These are phyloP conservation scores for Sutorius australiensis DNA, from an alignment of 768 basidiomycete species.

Conservation along the genomic window DNA sequence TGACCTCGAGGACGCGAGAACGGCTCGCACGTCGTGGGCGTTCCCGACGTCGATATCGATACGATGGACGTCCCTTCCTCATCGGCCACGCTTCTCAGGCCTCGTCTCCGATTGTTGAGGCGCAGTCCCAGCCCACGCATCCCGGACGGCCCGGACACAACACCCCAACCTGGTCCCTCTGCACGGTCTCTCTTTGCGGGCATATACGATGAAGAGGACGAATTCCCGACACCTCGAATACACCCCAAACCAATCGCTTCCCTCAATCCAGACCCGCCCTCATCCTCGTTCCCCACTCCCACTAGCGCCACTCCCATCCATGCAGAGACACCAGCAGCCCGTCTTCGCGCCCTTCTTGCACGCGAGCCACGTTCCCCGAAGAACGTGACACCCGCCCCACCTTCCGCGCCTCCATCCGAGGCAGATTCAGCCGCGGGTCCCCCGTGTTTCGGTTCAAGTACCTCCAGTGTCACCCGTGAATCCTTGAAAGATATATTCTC, in stretches of 20 bases:
- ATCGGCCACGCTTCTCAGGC: neutral
- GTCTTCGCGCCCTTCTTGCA: conserved; percentile 59
- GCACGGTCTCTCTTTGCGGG: conserved; percentile 10
- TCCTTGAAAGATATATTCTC: conserved; percentile 65
- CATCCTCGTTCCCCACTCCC: neutral
- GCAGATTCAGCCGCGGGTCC: conserved; percentile 15
- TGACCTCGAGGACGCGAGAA: conserved; percentile 11
- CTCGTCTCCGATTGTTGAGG: conserved; percentile 12
- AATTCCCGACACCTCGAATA: conserved; percentile 30
- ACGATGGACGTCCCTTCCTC: conserved; percentile 3
- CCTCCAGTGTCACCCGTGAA: conserved; percentile 50
- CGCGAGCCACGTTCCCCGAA: conserved; percentile 43
- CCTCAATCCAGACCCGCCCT: conserved; percentile 5
- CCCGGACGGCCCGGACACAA: conserved; percentile 15
- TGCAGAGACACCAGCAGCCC: conserved; percentile 51
- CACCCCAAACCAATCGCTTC: conserved; percentile 18
- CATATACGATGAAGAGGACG: conserved; percentile 28
- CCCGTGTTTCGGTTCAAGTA: conserved; percentile 22
- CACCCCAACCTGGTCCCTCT: conserved; percentile 21
- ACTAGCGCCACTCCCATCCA: conserved; percentile 12
- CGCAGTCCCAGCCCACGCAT: conserved; percentile 9
- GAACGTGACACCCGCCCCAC: conserved; percentile 25
- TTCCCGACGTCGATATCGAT: neutral
- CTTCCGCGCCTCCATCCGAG: conserved; percentile 28
- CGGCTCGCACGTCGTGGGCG: neutral